These are phyloP conservation scores for Acephala macrosclerotiorum DNA, from an alignment of 2,329 filamentous ascomycete genomes.

Conservation along the genomic window DNA sequence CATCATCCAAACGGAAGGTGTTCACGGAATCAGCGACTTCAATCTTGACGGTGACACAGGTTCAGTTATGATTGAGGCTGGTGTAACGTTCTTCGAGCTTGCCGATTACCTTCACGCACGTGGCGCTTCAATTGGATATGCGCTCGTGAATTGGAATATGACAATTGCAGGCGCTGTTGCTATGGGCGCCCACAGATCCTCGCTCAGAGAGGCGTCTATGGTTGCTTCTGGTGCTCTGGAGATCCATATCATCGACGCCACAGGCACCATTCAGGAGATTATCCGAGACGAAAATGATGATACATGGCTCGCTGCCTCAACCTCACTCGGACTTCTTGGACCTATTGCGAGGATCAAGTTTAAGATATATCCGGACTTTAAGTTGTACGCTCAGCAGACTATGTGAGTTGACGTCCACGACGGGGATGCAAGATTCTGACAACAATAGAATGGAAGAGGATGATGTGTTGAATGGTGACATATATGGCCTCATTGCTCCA, in stretches of 20 bases:
- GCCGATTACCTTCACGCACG: slow-evolving; percentile 30
- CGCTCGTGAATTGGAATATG: slow-evolving; percentile 35
- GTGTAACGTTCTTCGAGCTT: slow-evolving; percentile 33
- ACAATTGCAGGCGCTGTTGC: slow-evolving; percentile 33
- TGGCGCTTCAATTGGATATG: slow-evolving; percentile 29
- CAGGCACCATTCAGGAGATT: slow-evolving; percentile 25
- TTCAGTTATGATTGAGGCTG: slow-evolving; percentile 30
- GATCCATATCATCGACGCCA: slow-evolving; percentile 32
- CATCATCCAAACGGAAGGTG: slow-evolving; percentile 29
- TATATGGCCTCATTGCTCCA: slow-evolving; percentile 30
- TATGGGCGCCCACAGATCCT: slow-evolving; percentile 32
- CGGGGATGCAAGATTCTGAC: not conserved
- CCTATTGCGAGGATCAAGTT: slow-evolving; percentile 31
- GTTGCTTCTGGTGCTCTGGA: slow-evolving; percentile 29
- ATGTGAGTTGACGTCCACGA: slow-evolving; percentile 15
- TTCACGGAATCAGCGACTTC: slow-evolving; percentile 27
- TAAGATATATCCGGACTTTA: slow-evolving; percentile 28
- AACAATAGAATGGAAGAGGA: slow-evolving; percentile 21
- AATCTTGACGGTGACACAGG: slow-evolving; percentile 14
- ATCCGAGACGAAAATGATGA: slow-evolving; percentile 27
- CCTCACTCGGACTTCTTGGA: slow-evolving; percentile 29
- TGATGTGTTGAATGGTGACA: slow-evolving; percentile 30
- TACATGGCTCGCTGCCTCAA: slow-evolving; percentile 32
- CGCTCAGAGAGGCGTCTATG: slow-evolving; percentile 30
- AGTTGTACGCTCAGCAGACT: slow-evolving; percentile 27